Conservation (phyloP, 2,329 filamentous ascomycete species). For the Arthrobotrys entomopaga region DNA sequence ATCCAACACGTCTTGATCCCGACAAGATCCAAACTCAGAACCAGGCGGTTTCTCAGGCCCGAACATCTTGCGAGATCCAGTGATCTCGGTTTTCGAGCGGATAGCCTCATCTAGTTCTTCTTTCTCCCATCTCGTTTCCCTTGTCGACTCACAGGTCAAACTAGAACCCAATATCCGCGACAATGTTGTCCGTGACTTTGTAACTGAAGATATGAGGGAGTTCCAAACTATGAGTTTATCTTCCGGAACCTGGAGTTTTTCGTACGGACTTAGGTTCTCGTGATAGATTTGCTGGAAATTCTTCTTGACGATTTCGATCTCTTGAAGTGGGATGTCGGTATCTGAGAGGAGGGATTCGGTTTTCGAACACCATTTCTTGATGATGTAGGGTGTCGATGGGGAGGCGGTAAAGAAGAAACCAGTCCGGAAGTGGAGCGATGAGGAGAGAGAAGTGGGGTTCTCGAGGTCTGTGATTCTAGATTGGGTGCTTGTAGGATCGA, state of each 20-base stretch:
- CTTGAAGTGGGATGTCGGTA: slow-evolving; percentile 32
- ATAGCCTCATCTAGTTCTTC: slow-evolving; percentile 56
- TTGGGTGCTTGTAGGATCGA: slow-evolving; percentile 39
- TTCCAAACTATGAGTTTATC: slow-evolving; percentile 55
- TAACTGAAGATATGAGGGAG: slow-evolving; percentile 40
- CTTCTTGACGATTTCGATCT: slow-evolving; percentile 54
- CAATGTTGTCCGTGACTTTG: slow-evolving; percentile 48
- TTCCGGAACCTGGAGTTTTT: slow-evolving; percentile 45
- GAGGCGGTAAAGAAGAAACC: slow-evolving; percentile 47
- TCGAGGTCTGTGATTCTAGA: slow-evolving; percentile 54
- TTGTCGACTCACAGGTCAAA: slow-evolving; percentile 55
- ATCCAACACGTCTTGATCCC: slow-evolving; percentile 50
- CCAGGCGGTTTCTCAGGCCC: slow-evolving; percentile 31
- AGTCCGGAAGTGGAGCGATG: slow-evolving; percentile 44
- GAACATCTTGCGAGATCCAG: slow-evolving; percentile 40
- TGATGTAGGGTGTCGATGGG: slow-evolving; percentile 41
- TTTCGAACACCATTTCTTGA: slow-evolving; percentile 51
- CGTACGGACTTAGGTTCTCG: slow-evolving; percentile 37
- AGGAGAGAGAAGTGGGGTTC: slow-evolving; percentile 27
- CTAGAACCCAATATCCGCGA: slow-evolving; percentile 55
- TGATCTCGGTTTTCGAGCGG: slow-evolving; percentile 42
- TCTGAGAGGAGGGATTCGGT: slow-evolving; percentile 51
- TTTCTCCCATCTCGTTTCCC: slow-evolving; percentile 54
- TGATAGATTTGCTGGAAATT: slow-evolving; percentile 45
- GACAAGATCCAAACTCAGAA: slow-evolving; percentile 10